Base-by-base conservation (phyloP, 306 rosid genomes). In the Mimosa bimucronata region DNA sequence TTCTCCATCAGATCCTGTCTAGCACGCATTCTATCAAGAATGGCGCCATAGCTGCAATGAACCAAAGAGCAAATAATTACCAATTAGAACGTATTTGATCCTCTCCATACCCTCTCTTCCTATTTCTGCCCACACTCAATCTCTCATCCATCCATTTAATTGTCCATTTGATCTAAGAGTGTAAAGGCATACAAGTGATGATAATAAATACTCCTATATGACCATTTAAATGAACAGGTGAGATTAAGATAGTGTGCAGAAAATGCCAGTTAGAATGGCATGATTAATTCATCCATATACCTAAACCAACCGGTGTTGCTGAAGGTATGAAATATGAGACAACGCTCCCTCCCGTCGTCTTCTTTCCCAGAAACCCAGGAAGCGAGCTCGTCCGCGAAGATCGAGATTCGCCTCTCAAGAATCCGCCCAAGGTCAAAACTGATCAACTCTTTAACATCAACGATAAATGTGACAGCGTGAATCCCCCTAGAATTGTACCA, bases 251-350 rank as follows among this genome's bases (percentile, higher is more conserved):
- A 50, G 21, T n/a, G n/a, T n/a, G n/a, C n/a, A n/a, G n/a, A n/a
- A n/a, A 21, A 50, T 1, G 14, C 60, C n/a, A 14, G 5, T 2
- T 11, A 9, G 66, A 42, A 45, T 44, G 53, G 76, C n/a, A 70
- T 2, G 57, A 18, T 48, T 53, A 23, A 67, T 5, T 7, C 79
- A 62, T 50, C 50, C 48, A 81, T 94, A 74, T 91, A 94, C 97
- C 85, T 89, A 86, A 95, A 86, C 98, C 98, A 95, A 84, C 98
- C 98, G 16, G 98, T 95, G 50, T 93, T 92, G 88, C 98, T 93
- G 73, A 95, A 95, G 76, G 90, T 85, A 75, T 95, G 98, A 78
- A 95, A 93, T 53, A 93, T 78, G 91, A 95, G 73, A 69, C 80
- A 83, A 64, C 93, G 90, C 68, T 91, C 91, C 45, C 89, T 87